These are phyloP conservation scores for Talinum fruticosum DNA, from an alignment of 148 eudicot species.

Conservation along the genomic window DNA sequence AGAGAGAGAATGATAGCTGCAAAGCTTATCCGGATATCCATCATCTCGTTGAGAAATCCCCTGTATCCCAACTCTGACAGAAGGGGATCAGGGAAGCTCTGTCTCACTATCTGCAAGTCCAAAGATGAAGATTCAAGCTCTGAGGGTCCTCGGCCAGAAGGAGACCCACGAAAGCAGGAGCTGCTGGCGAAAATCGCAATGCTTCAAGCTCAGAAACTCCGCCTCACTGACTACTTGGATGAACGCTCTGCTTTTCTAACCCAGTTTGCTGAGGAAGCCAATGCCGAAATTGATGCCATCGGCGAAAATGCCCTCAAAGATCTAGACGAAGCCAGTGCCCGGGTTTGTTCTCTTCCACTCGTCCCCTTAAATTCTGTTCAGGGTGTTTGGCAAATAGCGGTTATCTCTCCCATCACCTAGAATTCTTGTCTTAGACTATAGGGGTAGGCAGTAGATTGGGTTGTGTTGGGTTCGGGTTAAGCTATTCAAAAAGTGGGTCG, in stretches of 20 bases:
- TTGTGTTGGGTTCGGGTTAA: no score
- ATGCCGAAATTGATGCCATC: slow-evolving; percentile 64
- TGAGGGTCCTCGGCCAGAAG: slow-evolving; percentile 37
- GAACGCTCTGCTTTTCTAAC: slow-evolving; percentile 66
- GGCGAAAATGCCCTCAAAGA: slow-evolving; percentile 77
- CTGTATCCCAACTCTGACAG: slow-evolving; percentile 25
- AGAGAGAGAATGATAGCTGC: background rate
- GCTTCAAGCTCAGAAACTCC: slow-evolving; percentile 76
- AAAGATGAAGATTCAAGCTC: slow-evolving; percentile 38
- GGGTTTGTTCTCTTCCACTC: slow-evolving; percentile 62
- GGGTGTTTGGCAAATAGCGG: no score
- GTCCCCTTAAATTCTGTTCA: background rate
- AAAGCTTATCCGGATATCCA: slow-evolving; percentile 50
- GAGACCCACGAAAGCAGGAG: slow-evolving; percentile 68
- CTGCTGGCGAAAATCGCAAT: slow-evolving; percentile 68
- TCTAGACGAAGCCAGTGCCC: slow-evolving; percentile 76
- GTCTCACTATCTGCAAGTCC: slow-evolving; percentile 39
- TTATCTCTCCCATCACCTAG: no score
- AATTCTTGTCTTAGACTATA: no score
- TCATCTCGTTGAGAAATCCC: slow-evolving; percentile 35
- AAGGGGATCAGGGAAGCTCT: slow-evolving; percentile 25
- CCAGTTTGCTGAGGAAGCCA: slow-evolving; percentile 86
- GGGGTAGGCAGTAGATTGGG: no score
- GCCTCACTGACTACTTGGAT: slow-evolving; percentile 81
- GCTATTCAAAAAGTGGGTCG: no score